A percentile compares a stretch with the other conserved stretches of the same genome.
These are phyloP conservation scores for Neurospora sp. DNA, from an alignment of 495 filamentous ascomycete genomes.

Conservation along the genomic window DNA sequence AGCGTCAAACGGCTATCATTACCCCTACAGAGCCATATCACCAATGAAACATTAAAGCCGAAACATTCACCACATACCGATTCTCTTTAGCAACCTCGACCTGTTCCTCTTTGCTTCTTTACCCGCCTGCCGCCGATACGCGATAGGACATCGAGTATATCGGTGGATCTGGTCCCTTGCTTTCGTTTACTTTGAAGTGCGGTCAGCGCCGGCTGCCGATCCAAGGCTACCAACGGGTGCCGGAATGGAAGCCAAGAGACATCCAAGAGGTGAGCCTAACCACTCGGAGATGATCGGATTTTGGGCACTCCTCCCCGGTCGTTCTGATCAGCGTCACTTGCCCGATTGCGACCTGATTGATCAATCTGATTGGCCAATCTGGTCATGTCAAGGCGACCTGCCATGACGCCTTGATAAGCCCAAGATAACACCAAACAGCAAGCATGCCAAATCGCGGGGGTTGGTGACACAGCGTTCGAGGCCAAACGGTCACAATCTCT, in stretches of 20 bases:
- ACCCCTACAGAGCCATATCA: background rate
- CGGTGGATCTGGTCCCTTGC: background rate
- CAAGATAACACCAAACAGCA: background rate
- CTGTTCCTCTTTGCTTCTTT: background rate
- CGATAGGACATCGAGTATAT: background rate
- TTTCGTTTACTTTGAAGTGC: background rate
- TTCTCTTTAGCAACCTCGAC: background rate
- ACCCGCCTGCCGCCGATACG: background rate
- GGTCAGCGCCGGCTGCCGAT: background rate
- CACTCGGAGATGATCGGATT: background rate
- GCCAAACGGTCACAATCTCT: background rate
- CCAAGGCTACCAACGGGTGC: background rate
- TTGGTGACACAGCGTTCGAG: background rate
- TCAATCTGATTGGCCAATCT: background rate
- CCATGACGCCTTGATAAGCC: background rate
- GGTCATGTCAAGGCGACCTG: background rate
- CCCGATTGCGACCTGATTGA: background rate
- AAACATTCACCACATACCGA: background rate
- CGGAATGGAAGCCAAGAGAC: background rate
- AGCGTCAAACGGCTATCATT: background rate
- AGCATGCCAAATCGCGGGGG: background rate
- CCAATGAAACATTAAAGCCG: background rate
- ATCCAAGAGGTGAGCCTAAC: background rate
- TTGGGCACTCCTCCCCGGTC: background rate
- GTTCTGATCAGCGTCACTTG: background rate